phyloP scores from a whole-genome alignment of 2,329 filamentous ascomycete genomes.

The Pseudogymnoascus sp. region DNA sequence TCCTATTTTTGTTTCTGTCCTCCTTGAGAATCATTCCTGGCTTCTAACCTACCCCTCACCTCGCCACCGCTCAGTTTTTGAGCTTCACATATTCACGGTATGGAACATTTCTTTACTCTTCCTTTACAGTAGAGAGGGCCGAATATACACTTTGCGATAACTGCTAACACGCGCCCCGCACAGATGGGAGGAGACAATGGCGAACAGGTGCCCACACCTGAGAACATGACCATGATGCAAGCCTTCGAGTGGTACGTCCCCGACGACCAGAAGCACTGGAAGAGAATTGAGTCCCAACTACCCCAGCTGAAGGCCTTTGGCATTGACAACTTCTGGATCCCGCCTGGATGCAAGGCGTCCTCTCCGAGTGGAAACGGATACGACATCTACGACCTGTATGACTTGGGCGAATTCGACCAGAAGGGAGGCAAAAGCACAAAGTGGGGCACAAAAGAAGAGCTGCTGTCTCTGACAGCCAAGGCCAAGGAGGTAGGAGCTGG shows the following conservation, averaged over 20 bases:
- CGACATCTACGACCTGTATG: slow-evolving; percentile 61
- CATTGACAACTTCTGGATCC: slow-evolving; percentile 57
- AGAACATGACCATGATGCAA: slow-evolving; percentile 54
- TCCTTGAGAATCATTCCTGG: neutral
- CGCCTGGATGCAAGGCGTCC: slow-evolving; percentile 61
- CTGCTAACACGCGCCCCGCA: neutral
- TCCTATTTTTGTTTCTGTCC: neutral
- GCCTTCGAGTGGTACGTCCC: slow-evolving; percentile 67
- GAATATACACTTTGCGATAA: neutral
- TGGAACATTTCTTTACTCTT: neutral
- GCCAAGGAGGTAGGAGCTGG: slow-evolving; percentile 46
- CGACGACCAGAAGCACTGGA: slow-evolving; percentile 51
- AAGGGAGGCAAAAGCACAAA: slow-evolving; percentile 56
- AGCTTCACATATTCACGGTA: neutral
- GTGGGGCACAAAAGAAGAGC: slow-evolving; percentile 58
- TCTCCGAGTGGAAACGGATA: slow-evolving; percentile 56
- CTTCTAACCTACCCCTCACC: neutral
- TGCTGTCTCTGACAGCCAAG: slow-evolving; percentile 41
- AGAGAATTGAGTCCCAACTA: slow-evolving; percentile 43
- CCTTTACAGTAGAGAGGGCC: neutral
- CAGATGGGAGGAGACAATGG: slow-evolving; percentile 10
- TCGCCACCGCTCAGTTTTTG: neutral
- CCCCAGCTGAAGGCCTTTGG: slow-evolving; percentile 49
- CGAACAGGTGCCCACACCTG: slow-evolving; percentile 28
- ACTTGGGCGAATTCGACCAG: slow-evolving; percentile 64